Conservation (phyloP, 805 yeast genomes). For the Pichia cephalocereana region DNA sequence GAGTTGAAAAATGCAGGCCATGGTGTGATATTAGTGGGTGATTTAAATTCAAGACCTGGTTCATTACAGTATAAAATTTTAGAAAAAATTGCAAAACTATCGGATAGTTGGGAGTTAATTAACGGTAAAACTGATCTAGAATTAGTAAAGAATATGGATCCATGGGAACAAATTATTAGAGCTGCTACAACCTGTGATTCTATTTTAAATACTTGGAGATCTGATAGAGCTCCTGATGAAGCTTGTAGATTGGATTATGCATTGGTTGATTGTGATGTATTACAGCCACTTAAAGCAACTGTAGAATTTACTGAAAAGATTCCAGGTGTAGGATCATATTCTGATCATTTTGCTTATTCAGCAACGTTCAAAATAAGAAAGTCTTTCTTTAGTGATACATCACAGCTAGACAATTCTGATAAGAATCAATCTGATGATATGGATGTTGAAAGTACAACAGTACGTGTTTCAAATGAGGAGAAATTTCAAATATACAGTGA, state of each 20-base stretch:
- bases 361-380: constrained; percentile 28
- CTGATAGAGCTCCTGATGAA: constrained; percentile 41
- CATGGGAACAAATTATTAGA: constrained; percentile 50
- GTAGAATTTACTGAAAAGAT: constrained; percentile 68
- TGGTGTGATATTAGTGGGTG: constrained; percentile 86
- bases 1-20: constrained; percentile 65
- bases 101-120: constrained; percentile 74
- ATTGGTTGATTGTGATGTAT: constrained; percentile 48
- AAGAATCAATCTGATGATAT: not conserved
- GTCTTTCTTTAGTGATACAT: too few species aligned
- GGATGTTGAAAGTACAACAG: not conserved
- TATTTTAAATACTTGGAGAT: constrained; percentile 78
- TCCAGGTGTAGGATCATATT: constrained; percentile 63
- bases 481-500: constrained; percentile 36
- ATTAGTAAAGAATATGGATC: constrained; percentile 36
- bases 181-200: constrained; percentile 94
- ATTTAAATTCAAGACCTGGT: constrained; percentile 82
- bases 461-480: constrained; percentile 1
- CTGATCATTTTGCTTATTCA: constrained; percentile 87
- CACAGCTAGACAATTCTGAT: too few species aligned
- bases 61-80: constrained; percentile 72
- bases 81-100: constrained; percentile 55
- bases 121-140: constrained; percentile 40
- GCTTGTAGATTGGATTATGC: constrained; percentile 92
- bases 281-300: constrained; percentile 49